Percentiles rank a stretch among this genome's conserved stretches.
Evolutionary conservation across 139 green algal genomes (phyloP).

Genomic region (Pedinophyceae sp.): DNA sequence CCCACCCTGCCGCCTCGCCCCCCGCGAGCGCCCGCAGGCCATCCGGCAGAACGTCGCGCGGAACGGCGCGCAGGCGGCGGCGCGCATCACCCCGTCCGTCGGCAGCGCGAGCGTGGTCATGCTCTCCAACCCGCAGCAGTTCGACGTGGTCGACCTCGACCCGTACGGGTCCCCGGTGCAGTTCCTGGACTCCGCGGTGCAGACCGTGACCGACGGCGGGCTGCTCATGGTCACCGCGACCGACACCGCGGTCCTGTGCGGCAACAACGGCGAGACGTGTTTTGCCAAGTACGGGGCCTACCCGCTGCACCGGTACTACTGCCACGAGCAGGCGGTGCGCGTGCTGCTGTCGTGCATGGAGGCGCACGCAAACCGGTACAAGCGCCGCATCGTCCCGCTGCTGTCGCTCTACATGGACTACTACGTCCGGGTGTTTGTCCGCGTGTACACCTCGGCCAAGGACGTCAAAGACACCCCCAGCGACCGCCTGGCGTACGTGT

Average conservation of each 20-base stretch:
- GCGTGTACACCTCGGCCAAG: constrained; percentile 60
- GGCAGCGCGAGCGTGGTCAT: constrained; percentile 70
- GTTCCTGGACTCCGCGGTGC: constrained; percentile 83
- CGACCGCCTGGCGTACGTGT: constrained; percentile 74
- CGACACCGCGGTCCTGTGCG: constrained; percentile 95
- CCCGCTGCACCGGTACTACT: constrained; percentile 77
- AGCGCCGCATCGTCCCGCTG: constrained; percentile 81
- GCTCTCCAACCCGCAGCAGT: constrained; percentile 27
- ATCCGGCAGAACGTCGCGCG: constrained; percentile 67
- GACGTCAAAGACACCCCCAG: constrained; percentile 52
- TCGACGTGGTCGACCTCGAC: constrained; percentile 89
- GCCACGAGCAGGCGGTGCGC: constrained; percentile 84
- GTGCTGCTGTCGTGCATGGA: constrained; percentile 85
- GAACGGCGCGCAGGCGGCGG: constrained; percentile 39
- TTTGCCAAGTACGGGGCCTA: constrained; percentile 89
- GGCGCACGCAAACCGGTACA: constrained; percentile 57
- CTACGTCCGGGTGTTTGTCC: constrained; percentile 89
- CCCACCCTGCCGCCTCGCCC: neutral
- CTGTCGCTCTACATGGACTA: constrained; percentile 80
- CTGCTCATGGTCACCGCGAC: constrained; percentile 90
- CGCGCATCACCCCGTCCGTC: constrained; percentile 32
- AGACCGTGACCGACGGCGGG: constrained; percentile 75
- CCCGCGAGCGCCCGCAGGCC: constrained; percentile 18
- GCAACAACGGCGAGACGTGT: constrained; percentile 81
- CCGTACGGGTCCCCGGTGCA: constrained; percentile 82